Percentiles rank a stretch among this genome's conserved stretches.
Conservation (phyloP, 75 land plant species). For the Pseudotsuga menziesii region DNA sequence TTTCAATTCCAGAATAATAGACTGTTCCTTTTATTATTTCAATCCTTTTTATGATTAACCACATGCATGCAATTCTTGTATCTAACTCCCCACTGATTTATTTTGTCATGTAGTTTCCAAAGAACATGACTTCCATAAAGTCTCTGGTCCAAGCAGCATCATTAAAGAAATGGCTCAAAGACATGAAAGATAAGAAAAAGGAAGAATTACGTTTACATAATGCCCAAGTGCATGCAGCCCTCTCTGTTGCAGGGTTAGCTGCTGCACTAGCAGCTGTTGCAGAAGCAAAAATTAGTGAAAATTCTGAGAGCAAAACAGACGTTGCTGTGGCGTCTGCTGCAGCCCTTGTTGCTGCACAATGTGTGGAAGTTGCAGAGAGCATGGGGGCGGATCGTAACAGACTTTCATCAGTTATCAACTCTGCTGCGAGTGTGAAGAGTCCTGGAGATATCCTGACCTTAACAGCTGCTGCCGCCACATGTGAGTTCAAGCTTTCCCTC, state of each 20-base stretch:
- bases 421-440: conserved; percentile 63
- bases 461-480: conserved; percentile 85
- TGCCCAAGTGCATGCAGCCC: conserved; percentile 87
- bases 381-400: conserved; percentile 84
- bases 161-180: conserved; percentile 75
- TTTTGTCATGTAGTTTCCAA: conserved; percentile 19
- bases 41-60: no score
- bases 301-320: conserved; percentile 12
- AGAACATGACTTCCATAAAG: conserved; percentile 20
- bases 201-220: conserved; percentile 60
- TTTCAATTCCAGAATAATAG: no score
- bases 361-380: conserved; percentile 77
- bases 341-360: conserved; percentile 85
- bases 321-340: conserved; percentile 87
- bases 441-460: conserved; percentile 76
- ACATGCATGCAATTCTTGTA: no score
- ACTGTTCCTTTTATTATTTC: no score
- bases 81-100: no score
- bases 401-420: conserved; percentile 52
- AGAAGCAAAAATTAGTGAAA: conserved; percentile 44
- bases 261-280: conserved; percentile 92
- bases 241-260: conserved; percentile 94
- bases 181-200: conserved; percentile 56
- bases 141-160: conserved; percentile 38
- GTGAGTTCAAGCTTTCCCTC: conserved; percentile 18